Percentiles rank a stretch among this genome's conserved stretches.
phyloP scores from a whole-genome alignment of 2,329 filamentous ascomycete species.

The Exophiala viscosa region DNA sequence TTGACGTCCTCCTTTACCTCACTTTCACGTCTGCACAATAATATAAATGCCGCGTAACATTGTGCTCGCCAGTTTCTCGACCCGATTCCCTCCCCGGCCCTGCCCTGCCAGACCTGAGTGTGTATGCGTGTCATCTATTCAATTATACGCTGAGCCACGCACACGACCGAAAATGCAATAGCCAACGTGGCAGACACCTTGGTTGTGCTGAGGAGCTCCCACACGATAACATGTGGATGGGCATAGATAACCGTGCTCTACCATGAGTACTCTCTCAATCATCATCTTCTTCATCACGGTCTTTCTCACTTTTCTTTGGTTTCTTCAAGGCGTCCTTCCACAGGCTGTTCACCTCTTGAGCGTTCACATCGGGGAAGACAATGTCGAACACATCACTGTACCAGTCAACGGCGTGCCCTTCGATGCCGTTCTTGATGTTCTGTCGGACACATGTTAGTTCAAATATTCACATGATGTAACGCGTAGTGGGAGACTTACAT shows the following conservation, averaged over 20 bases:
- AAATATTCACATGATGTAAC: not conserved
- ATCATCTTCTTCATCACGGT: slow-evolving; percentile 20
- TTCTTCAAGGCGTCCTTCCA: slow-evolving; percentile 64
- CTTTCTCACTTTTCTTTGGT: slow-evolving; percentile 38
- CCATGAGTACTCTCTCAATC: slow-evolving; percentile 1
- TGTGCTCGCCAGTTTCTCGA: no score
- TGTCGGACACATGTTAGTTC: slow-evolving; percentile 65
- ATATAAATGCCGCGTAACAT: no score
- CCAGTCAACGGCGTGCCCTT: slow-evolving; percentile 88
- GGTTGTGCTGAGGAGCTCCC: no score
- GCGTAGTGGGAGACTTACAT: slow-evolving; percentile 60
- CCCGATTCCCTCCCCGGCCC: no score
- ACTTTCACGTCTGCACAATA: no score
- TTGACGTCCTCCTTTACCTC: no score
- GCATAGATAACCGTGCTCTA: not conserved
- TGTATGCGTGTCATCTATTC: no score
- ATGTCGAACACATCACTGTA: slow-evolving; percentile 90
- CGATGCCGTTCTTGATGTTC: slow-evolving; percentile 97
- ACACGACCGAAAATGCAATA: no score
- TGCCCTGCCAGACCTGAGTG: no score
- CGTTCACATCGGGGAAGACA: slow-evolving; percentile 79
- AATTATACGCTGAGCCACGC: no score
- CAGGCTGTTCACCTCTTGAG: slow-evolving; percentile 63
- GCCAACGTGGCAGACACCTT: no score
- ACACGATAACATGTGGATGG: not conserved